Percentiles rank a stretch among this genome's conserved stretches.
These are phyloP conservation scores for Coniosporium tulheliwenetii DNA, from an alignment of 2,329 filamentous ascomycete species.

Conservation along the genomic window DNA sequence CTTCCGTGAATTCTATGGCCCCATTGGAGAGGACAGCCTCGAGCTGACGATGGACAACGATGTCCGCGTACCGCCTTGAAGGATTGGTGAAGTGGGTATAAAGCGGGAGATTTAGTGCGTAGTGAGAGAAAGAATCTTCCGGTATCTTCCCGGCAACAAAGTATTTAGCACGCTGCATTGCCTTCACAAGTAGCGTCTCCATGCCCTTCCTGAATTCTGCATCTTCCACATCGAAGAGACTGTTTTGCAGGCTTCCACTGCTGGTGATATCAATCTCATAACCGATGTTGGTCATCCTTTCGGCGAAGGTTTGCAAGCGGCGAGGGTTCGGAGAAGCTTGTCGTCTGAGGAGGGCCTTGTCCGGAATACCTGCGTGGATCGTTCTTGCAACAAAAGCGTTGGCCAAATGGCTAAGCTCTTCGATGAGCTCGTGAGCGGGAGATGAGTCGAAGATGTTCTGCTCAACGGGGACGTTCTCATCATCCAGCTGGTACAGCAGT, in stretches of 20 bases:
- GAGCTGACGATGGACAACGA: conserved; percentile 88
- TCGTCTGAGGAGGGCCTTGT: conserved; percentile 82
- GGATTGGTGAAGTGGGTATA: conserved; percentile 98
- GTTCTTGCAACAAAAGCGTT: conserved; percentile 83
- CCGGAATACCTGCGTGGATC: conserved; percentile 61
- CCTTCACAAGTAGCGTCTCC: conserved; percentile 89
- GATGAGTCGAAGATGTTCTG: conserved; percentile 92
- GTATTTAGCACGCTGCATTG: conserved; percentile 94
- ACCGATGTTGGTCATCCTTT: conserved; percentile 82
- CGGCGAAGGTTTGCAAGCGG: conserved; percentile 76
- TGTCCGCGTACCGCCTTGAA: conserved; percentile 84
- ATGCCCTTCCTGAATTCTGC: conserved; percentile 86
- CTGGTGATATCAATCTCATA: conserved; percentile 80
- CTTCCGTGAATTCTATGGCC: conserved; percentile 72
- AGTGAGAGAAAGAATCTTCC: conserved; percentile 71
- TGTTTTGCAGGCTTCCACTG: conserved; percentile 85
- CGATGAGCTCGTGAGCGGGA: conserved; percentile 77
- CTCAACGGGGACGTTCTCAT: conserved; percentile 95
- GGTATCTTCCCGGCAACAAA: conserved; percentile 67
- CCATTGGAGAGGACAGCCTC: conserved; percentile 74
- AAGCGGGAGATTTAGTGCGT: conserved; percentile 76
- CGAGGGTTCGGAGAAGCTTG: conserved; percentile 75
- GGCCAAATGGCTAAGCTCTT: conserved; percentile 87
- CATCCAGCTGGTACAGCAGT: conserved; percentile 83
- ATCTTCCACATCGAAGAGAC: conserved; percentile 85